Evolutionary conservation across 805 yeast species (phyloP).

Genomic region (Candida awuae): DNA sequence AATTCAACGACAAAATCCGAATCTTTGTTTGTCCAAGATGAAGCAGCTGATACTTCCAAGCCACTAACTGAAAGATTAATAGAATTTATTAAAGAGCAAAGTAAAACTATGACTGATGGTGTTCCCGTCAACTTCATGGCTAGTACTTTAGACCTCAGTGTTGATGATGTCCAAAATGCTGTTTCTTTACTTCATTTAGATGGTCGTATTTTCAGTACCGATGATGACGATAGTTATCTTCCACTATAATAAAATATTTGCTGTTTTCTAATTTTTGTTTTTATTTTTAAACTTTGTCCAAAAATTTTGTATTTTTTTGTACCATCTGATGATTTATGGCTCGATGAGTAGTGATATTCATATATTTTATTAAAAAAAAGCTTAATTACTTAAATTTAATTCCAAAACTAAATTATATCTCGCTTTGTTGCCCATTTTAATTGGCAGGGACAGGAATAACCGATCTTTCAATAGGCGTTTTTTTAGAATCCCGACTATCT

Average conservation of each 20-base stretch:
- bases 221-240: conserved; percentile 55
- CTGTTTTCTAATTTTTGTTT: neutral
- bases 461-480: too few species aligned
- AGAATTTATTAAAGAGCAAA: conserved; percentile 43
- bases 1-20: conserved; percentile 18
- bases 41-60: conserved; percentile 16
- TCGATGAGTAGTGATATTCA: too few species aligned
- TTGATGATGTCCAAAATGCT: conserved; percentile 40
- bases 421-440: too few species aligned
- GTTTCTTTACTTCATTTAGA: conserved; percentile 53
- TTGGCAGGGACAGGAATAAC: too few species aligned
- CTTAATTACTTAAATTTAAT: too few species aligned
- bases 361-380: too few species aligned
- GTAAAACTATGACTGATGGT: conserved; percentile 59
- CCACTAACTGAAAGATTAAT: conserved; percentile 30
- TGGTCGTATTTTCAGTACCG: conserved; percentile 62
- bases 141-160: conserved; percentile 44
- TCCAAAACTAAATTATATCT: too few species aligned
- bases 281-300: neutral
- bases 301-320: too few species aligned
- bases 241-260: conserved; percentile 32
- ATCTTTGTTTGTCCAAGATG: conserved; percentile 39
- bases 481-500: too few species aligned
- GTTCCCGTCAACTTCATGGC: conserved; percentile 60
- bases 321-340: too few species aligned